Evolutionary conservation across 768 basidiomycete species (phyloP).

Genomic region (Russula lepida): DNA sequence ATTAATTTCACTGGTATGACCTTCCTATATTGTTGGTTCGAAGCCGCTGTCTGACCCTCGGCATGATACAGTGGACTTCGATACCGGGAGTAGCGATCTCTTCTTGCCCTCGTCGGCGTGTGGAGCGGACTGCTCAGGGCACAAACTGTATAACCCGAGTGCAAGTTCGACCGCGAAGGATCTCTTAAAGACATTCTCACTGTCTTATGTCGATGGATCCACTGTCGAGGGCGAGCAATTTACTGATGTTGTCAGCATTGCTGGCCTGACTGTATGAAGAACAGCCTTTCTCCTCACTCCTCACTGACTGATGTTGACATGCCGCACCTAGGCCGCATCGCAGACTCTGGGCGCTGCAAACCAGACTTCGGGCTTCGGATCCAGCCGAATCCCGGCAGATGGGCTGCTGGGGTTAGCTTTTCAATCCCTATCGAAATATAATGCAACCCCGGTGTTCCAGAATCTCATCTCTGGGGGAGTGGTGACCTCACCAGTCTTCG

Average conservation of each 20-base stretch:
- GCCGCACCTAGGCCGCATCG: too few relatives aligned
- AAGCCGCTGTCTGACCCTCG: slow-evolving; percentile 31
- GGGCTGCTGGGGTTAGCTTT: neutral
- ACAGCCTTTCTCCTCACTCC: too few relatives aligned
- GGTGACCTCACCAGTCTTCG: neutral
- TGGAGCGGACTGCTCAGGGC: slow-evolving; percentile 25
- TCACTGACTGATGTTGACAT: too few relatives aligned
- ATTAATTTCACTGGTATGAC: slow-evolving; percentile 1
- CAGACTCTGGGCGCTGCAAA: neutral
- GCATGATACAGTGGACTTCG: slow-evolving; percentile 30
- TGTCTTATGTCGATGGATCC: slow-evolving; percentile 35
- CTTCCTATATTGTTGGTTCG: too few relatives aligned
- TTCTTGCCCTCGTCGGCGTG: slow-evolving; percentile 30
- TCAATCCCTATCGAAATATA: neutral
- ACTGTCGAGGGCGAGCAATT: slow-evolving; percentile 34
- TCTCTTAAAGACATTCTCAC: slow-evolving; percentile 25
- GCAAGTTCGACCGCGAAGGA: slow-evolving; percentile 20
- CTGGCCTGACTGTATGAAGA: slow-evolving; percentile 22
- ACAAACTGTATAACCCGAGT: neutral
- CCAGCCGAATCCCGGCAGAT: too few relatives aligned
- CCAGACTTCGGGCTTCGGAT: too few relatives aligned
- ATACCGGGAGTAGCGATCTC: slow-evolving; percentile 30
- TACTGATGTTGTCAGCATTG: slow-evolving; percentile 36
- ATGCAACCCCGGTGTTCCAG: neutral
- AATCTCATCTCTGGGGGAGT: neutral